Base-by-base conservation (phyloP, 2,329 filamentous ascomycete genomes). In the Pyricularia sp. region DNA sequence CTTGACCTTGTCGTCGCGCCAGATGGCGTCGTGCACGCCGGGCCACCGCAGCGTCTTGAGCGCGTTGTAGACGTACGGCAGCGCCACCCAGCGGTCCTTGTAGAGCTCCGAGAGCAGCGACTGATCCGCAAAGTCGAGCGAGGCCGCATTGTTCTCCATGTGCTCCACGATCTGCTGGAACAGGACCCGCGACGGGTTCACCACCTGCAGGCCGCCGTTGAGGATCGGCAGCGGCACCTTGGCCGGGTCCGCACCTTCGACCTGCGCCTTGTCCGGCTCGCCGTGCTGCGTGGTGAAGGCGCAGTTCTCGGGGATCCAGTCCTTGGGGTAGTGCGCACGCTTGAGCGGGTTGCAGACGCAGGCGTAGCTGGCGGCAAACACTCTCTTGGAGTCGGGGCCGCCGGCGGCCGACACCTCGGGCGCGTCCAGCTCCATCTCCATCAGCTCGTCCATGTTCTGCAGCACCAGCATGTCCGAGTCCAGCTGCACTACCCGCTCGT, bases 401-500 rank as follows among this genome's bases (percentile, higher is more conserved):
- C 71, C 71, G 31, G 63, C 9, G 17, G 74, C 73, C 20, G 71
- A 69, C 12, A 70, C 9, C 14, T 64, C 72, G 58, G 73, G 71
- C 5, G 65, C 68, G 72, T 76, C 75, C 64, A 96, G 85, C 71
- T 86, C 81, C 66, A 97, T 74, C n/a, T 92, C 88, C 92, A 97
- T 96, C 73, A 97, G 82, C 81, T 96, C 93, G 77, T 97, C 93
- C 92, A 97, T 97, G 79, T 96, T 96, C 74, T 84, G 84, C 72
- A 90, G 79, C 9, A 92, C 88, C 67, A 97, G 81, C 93, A 97
- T 97, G 80, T 97, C 93, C 75, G 90, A 91, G 80, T 97, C 93
- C 68, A 97, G 84, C 79, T 93, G 91, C 50, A 96, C 91, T 42
- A 97, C 87, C 59, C 93, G 86, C 30, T 89, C 84, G 80, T 94